Evolutionary conservation across 2,329 filamentous ascomycete genomes (phyloP).

Genomic region (Trichoderma atroviride): DNA sequence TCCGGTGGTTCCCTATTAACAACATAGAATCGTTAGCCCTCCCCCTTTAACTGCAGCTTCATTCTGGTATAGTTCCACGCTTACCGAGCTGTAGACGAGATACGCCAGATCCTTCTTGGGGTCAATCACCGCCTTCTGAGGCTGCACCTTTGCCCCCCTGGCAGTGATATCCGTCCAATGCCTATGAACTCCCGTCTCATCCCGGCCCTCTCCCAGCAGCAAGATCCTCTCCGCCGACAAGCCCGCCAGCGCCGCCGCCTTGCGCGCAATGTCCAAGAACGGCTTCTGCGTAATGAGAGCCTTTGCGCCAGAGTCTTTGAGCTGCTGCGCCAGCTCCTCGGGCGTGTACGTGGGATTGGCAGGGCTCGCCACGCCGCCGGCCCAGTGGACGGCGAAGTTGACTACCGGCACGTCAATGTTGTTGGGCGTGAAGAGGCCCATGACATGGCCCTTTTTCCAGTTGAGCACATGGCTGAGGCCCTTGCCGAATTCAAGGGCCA

Average conservation of each 20-base stretch:
- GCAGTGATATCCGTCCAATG: constrained; percentile 73
- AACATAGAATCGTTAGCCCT: not conserved
- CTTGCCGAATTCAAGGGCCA: constrained; percentile 75
- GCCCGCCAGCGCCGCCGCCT: constrained; percentile 70
- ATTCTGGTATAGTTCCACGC: constrained; percentile 3
- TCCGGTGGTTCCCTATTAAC: constrained; percentile 73
- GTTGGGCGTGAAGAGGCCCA: constrained; percentile 83
- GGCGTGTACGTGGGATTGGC: constrained; percentile 87
- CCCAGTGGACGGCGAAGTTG: constrained; percentile 80
- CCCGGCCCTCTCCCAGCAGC: constrained; percentile 70
- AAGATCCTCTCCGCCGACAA: constrained; percentile 73
- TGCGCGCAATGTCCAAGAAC: constrained; percentile 64
- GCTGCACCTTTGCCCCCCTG: constrained; percentile 56
- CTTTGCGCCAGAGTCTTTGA: constrained; percentile 75
- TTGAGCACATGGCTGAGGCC: constrained; percentile 74
- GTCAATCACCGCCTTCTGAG: constrained; percentile 61
- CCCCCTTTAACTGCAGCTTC: not conserved
- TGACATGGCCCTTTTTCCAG: constrained; percentile 82
- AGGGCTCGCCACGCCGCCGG: constrained; percentile 79
- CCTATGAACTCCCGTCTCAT: constrained; percentile 60
- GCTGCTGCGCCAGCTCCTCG: constrained; percentile 81
- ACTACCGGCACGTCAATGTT: constrained; percentile 78
- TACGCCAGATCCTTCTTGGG: constrained; percentile 77
- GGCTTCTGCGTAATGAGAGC: constrained; percentile 73
- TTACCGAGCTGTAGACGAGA: constrained; percentile 75